Percentiles rank a stretch among this genome's conserved stretches.
phyloP scores from a whole-genome alignment of 1,284 basidiomycete species.

The Fomes fomentarius region DNA sequence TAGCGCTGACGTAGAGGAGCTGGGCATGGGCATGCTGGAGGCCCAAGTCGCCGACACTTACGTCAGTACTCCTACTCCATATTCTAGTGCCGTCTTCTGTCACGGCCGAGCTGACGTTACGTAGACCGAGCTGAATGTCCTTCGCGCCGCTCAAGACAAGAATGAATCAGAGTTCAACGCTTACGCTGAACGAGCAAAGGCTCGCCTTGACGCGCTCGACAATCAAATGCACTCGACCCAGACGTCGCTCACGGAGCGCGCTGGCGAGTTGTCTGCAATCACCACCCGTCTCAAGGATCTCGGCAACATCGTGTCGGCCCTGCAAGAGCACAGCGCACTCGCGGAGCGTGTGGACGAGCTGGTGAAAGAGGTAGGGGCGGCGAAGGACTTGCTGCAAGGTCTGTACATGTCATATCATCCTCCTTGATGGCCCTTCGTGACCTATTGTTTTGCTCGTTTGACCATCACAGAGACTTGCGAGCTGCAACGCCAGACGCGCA shows the following conservation, averaged over 20 bases:
- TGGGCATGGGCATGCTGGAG: background rate
- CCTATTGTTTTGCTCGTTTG: background rate
- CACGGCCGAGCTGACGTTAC: background rate
- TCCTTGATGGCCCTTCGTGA: too few relatives aligned
- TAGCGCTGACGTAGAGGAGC: background rate
- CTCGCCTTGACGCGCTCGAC: conserved; percentile 28
- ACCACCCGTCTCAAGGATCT: conserved; percentile 26
- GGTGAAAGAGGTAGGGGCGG: conserved; percentile 7
- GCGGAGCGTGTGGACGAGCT: conserved; percentile 17
- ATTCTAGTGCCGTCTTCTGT: background rate
- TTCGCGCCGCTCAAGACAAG: conserved; percentile 26
- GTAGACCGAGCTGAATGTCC: conserved; percentile 28
- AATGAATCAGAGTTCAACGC: conserved; percentile 28
- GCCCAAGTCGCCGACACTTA: conserved; percentile 16
- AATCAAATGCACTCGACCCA: conserved; percentile 26
- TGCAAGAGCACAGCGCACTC: conserved; percentile 15
- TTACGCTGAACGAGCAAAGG: conserved; percentile 29
- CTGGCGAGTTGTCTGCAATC: conserved; percentile 12
- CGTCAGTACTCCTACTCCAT: conserved; percentile 13
- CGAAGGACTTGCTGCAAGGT: conserved; percentile 26
- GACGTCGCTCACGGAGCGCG: conserved; percentile 15
- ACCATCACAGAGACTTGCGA: conserved; percentile 35
- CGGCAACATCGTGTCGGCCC: conserved; percentile 9
- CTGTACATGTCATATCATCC: too few relatives aligned
- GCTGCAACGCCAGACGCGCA: conserved; percentile 36